phyloP scores from a whole-genome alignment of 805 yeast species.

The Priceomyces castillae region DNA sequence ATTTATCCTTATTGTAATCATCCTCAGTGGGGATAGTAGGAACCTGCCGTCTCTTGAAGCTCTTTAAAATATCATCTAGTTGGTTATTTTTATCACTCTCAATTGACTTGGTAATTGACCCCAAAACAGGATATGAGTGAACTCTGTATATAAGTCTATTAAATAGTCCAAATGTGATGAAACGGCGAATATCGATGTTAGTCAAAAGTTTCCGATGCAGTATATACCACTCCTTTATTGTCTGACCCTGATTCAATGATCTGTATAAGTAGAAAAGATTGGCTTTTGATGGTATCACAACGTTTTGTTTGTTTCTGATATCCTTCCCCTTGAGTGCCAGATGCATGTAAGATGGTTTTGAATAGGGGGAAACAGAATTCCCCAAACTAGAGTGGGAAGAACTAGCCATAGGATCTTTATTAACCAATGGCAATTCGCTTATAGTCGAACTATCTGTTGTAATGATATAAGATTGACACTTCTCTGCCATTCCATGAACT shows the following conservation, averaged over 20 bases:
- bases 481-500: constrained; percentile 62
- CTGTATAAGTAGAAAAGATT: constrained; percentile 70
- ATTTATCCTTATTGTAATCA: constrained; percentile 8
- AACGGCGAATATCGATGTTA: constrained; percentile 77
- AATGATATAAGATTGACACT: constrained; percentile 81
- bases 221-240: constrained; percentile 77
- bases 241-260: constrained; percentile 72
- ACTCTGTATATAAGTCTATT: constrained; percentile 81
- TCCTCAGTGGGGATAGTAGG: constrained; percentile 3
- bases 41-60: constrained; percentile 8
- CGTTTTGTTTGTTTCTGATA: constrained; percentile 9
- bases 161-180: constrained; percentile 81
- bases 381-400: constrained; percentile 4
- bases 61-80: constrained; percentile 15
- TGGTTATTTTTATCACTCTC: constrained; percentile 27
- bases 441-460: constrained; percentile 19
- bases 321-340: constrained; percentile 5
- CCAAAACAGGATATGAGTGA: constrained; percentile 66
- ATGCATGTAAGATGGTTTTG: constrained; percentile 10
- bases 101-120: constrained; percentile 34
- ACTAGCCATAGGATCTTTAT: background rate
- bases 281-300: constrained; percentile 57
- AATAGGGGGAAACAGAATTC: constrained; percentile 12
- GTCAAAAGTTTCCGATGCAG: constrained; percentile 57
- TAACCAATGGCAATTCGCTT: constrained; percentile 6